A percentile compares a stretch with the other conserved stretches of the same genome.
These are phyloP conservation scores for Fusarium sp. DNA, from an alignment of 2,329 filamentous ascomycete genomes.

Conservation along the genomic window DNA sequence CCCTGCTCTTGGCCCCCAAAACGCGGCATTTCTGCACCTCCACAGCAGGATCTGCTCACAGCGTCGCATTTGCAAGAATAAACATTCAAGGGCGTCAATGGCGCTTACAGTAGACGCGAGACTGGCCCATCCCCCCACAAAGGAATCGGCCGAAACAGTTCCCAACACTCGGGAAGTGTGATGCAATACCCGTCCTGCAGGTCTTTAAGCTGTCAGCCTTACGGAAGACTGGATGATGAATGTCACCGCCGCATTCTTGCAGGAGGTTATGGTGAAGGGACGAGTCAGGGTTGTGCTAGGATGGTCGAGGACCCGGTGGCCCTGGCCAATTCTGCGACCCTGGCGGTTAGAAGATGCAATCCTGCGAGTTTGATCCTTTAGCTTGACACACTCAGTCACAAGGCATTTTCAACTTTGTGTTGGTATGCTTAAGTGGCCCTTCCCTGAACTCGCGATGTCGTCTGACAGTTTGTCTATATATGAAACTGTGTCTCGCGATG, in stretches of 20 bases:
- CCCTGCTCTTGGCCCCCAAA: not conserved
- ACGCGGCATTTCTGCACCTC: not conserved
- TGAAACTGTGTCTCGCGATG: not conserved
- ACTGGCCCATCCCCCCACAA: not conserved
- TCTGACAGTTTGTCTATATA: not conserved
- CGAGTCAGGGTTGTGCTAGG: not conserved
- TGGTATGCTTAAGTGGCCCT: not conserved
- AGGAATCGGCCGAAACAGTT: not conserved
- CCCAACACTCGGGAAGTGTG: not conserved
- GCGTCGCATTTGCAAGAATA: not conserved
- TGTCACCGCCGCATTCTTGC: not conserved
- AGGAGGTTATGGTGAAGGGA: not conserved
- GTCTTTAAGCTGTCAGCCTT: not conserved
- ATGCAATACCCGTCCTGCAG: not conserved
- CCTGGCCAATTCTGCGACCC: not conserved
- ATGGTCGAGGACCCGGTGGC: not conserved
- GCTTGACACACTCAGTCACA: not conserved
- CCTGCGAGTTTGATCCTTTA: not conserved
- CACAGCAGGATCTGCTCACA: not conserved
- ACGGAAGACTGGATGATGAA: not conserved
- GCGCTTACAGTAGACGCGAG: not conserved
- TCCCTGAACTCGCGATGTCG: not conserved
- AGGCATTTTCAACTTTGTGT: not conserved
- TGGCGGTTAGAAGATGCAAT: not conserved
- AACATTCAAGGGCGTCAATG: not conserved